Evolutionary conservation across 2,329 filamentous ascomycete genomes (phyloP).

Genomic region (Knufia fluminis): DNA sequence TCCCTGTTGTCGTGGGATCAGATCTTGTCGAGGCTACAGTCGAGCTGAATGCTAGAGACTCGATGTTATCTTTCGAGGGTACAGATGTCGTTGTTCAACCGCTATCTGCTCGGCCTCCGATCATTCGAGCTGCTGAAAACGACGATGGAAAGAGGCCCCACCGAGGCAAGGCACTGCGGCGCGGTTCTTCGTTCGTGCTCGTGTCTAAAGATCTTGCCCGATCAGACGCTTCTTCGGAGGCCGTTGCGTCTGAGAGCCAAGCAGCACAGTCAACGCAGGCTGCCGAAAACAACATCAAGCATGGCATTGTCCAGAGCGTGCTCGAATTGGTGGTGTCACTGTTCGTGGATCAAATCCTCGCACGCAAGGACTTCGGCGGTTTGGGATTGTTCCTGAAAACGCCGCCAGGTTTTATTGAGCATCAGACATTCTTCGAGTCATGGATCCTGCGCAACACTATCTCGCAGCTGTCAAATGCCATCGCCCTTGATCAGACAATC

Average conservation of each 20-base stretch:
- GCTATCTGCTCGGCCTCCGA: conserved; percentile 54
- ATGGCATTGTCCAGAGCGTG: conserved; percentile 64
- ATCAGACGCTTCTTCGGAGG: neutral
- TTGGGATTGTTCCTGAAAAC: conserved; percentile 79
- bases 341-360: conserved; percentile 76
- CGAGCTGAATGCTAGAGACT: conserved; percentile 76
- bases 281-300: conserved; percentile 46
- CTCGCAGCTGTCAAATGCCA: conserved; percentile 56
- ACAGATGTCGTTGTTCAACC: conserved; percentile 76
- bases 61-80: conserved; percentile 73
- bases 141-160: conserved; percentile 39
- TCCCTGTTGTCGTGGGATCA: conserved; percentile 77
- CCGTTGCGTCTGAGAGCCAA: conserved; percentile 5
- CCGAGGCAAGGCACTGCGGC: conserved; percentile 43
- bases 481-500: conserved; percentile 62
- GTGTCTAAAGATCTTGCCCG: conserved; percentile 45
- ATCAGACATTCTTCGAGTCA: conserved; percentile 91
- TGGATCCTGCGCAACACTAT: conserved; percentile 72
- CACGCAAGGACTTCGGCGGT: conserved; percentile 81
- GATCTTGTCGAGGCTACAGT: conserved; percentile 74
- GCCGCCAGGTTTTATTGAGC: conserved; percentile 85
- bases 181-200: conserved; percentile 85
- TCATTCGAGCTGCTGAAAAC: conserved; percentile 64
- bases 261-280: conserved; percentile 19
- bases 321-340: conserved; percentile 69